A percentile compares a stretch with the other conserved stretches of the same genome.
Conservation (phyloP, 192 early-diverging fungal species). For the Linnemannia zychae region DNA sequence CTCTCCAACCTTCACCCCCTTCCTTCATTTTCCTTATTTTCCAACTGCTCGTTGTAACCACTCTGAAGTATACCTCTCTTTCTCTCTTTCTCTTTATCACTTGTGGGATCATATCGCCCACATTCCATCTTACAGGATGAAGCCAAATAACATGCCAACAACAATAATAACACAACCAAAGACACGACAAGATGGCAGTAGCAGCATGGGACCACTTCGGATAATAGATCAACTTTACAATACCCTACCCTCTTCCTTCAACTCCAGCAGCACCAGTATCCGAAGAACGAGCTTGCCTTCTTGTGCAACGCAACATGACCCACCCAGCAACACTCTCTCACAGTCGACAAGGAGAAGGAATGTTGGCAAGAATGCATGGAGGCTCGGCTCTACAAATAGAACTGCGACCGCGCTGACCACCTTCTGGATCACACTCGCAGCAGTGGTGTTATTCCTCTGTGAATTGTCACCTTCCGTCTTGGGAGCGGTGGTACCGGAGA, state of each 20-base stretch:
- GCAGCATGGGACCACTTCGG: background rate
- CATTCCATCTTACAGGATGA: background rate
- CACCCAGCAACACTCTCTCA: no score
- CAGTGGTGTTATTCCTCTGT: background rate
- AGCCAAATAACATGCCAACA: background rate
- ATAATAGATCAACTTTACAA: background rate
- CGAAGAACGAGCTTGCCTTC: background rate
- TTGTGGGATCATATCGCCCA: background rate
- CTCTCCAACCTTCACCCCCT: background rate
- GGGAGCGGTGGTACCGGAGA: background rate
- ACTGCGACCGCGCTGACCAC: no score
- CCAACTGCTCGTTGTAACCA: background rate
- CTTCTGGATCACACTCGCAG: background rate
- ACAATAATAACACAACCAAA: background rate
- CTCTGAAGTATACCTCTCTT: background rate
- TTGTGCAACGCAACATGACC: background rate
- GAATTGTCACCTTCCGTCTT: background rate
- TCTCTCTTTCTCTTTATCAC: background rate
- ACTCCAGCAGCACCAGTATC: no score
- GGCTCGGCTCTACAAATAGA: background rate
- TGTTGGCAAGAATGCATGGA: background rate
- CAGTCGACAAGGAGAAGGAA: background rate
- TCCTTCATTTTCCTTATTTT: background rate
- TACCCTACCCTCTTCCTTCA: background rate
- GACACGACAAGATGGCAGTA: background rate